Conservation (phyloP, 2,329 filamentous ascomycete species). For the Sporothrix protearum region DNA sequence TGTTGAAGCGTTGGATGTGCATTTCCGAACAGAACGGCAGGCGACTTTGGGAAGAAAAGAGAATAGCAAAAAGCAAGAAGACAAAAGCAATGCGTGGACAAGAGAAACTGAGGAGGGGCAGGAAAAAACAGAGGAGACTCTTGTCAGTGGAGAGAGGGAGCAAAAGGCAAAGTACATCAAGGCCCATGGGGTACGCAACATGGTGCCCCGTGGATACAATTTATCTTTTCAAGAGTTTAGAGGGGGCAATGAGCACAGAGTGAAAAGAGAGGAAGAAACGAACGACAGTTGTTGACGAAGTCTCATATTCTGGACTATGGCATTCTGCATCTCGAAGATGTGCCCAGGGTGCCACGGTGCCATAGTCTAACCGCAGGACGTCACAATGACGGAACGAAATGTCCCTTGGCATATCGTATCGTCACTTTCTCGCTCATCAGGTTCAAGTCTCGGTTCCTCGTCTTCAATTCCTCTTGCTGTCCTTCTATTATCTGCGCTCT, state of each 20-base stretch:
- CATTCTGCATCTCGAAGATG: not conserved
- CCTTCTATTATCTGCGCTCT: not conserved
- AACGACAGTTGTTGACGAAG: not conserved
- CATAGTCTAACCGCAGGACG: not conserved
- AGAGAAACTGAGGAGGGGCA: not conserved
- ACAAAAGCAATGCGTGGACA: not conserved
- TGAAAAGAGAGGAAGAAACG: not conserved
- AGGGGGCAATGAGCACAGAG: not conserved
- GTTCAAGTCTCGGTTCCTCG: not conserved
- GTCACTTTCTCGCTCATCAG: too few relatives aligned
- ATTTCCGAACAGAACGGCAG: conserved; percentile 14
- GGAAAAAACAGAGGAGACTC: not conserved
- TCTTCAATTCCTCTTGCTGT: not conserved
- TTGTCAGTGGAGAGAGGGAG: not conserved
- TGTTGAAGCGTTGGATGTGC: conserved; percentile 21
- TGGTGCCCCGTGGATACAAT: not conserved
- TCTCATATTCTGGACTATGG: not conserved
- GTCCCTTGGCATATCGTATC: not conserved
- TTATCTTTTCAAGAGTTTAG: not conserved
- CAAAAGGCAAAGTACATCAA: conserved; percentile 8
- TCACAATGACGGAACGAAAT: not conserved
- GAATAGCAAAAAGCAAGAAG: not conserved
- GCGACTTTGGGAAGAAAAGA: not conserved
- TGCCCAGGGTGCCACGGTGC: not conserved
- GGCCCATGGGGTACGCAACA: conserved; percentile 7